A percentile compares a stretch with the other conserved stretches of the same genome.
Conservation (phyloP, 2,329 filamentous ascomycete genomes). For the Neopestalotiopsis sp. region DNA sequence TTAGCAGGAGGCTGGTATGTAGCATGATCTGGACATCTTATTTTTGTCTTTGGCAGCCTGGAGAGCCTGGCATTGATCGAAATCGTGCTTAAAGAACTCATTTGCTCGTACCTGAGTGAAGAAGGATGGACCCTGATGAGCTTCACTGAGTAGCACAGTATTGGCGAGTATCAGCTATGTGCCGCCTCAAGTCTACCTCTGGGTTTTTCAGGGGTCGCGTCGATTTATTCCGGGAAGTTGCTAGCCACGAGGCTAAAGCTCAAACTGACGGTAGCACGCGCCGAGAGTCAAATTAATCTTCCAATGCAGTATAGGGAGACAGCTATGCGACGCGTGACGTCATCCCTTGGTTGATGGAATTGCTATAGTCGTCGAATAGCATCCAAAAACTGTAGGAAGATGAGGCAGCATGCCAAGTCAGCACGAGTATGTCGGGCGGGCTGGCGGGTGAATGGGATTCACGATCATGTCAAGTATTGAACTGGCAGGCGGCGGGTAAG, state of each 20-base stretch:
- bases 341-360: not conserved
- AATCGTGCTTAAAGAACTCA: not conserved
- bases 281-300: slow-evolving; percentile 8
- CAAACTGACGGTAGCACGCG: slow-evolving; percentile 7
- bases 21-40: too few relatives aligned
- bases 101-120: not conserved
- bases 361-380: not conserved
- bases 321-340: slow-evolving; percentile 8
- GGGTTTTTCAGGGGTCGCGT: slow-evolving; percentile 6
- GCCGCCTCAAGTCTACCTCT: not conserved
- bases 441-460: not conserved
- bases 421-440: not conserved
- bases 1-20: too few relatives aligned
- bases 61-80: not conserved
- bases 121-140: not conserved
- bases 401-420: not conserved
- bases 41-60: not conserved
- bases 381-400: not conserved
- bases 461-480: not conserved
- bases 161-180: not conserved
- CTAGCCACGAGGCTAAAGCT: slow-evolving; percentile 7
- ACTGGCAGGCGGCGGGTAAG: not conserved
- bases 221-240: slow-evolving; percentile 3
- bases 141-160: not conserved
- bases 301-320: not conserved